A percentile compares a stretch with the other conserved stretches of the same genome.
These are phyloP conservation scores for Penicillium alfredii DNA, from an alignment of 495 filamentous ascomycete species.

Conservation along the genomic window DNA sequence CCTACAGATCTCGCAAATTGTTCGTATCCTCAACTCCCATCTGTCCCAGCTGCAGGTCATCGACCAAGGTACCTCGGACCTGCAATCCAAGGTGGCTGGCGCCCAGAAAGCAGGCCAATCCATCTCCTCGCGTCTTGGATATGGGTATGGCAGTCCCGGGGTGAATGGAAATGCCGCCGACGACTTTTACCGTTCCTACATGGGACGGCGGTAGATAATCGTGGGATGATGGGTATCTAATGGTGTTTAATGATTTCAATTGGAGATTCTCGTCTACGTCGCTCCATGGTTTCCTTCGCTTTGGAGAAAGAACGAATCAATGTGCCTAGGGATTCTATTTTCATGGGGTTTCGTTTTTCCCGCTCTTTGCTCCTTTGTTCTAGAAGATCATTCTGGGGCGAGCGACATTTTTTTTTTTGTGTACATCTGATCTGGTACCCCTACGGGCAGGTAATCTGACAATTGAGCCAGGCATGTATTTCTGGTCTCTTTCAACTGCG, in stretches of 20 bases:
- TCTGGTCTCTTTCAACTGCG: too few species aligned
- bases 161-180: slow-evolving; percentile 61
- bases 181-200: slow-evolving; percentile 76
- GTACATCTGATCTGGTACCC: too few species aligned
- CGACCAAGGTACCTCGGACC: slow-evolving; percentile 71
- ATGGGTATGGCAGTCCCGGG: slow-evolving; percentile 49
- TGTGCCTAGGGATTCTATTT: slow-evolving; percentile 12
- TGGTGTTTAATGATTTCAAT: slow-evolving; percentile 19
- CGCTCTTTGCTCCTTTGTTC: too few species aligned
- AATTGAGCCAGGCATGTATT: too few species aligned
- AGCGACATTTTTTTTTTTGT: too few species aligned
- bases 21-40: slow-evolving; percentile 88
- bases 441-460: too few species aligned
- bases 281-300: too few species aligned
- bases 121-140: slow-evolving; percentile 61
- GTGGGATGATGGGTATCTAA: slow-evolving; percentile 2
- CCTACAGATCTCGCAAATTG: slow-evolving; percentile 79
- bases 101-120: slow-evolving; percentile 70
- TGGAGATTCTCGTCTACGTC: slow-evolving; percentile 6
- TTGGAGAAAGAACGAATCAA: too few species aligned
- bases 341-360: background rate
- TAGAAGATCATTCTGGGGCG: too few species aligned
- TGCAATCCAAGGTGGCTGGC: slow-evolving; percentile 70
- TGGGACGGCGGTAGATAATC: slow-evolving; percentile 56
- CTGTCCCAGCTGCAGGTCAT: slow-evolving; percentile 84